Evolutionary conservation across 495 filamentous ascomycete species (phyloP).

Genomic region (Penicillium cataractarum): DNA sequence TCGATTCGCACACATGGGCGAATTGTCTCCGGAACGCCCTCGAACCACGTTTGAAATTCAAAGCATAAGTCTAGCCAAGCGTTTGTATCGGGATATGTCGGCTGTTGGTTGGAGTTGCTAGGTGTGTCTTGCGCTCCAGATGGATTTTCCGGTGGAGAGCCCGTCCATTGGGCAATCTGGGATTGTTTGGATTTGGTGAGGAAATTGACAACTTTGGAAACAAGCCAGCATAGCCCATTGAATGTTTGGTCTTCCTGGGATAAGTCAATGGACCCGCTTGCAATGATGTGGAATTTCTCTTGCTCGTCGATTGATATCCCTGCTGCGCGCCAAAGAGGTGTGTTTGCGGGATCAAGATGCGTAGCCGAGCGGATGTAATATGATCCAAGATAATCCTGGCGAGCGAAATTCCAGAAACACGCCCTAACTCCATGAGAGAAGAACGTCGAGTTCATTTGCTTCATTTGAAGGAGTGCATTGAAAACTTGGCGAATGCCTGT

Average conservation of each 20-base stretch:
- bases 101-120: neutral
- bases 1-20: constrained; percentile 44
- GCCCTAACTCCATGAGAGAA: constrained; percentile 41
- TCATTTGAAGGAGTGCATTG: constrained; percentile 28
- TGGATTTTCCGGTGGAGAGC: constrained; percentile 21
- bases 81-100: constrained; percentile 30
- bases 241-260: constrained; percentile 40
- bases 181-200: constrained; percentile 40
- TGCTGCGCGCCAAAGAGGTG: constrained; percentile 41
- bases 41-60: constrained; percentile 48
- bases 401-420: constrained; percentile 48
- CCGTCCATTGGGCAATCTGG: constrained; percentile 42
- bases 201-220: constrained; percentile 45
- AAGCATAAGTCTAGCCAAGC: constrained; percentile 45
- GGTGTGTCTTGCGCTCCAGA: constrained; percentile 14
- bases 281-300: constrained; percentile 24
- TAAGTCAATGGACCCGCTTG: neutral
- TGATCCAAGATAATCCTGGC: constrained; percentile 44
- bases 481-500: constrained; percentile 36
- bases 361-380: constrained; percentile 42
- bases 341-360: constrained; percentile 35
- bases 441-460: constrained; percentile 4
- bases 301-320: constrained; percentile 39
- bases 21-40: constrained; percentile 46
- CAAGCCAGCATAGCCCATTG: constrained; percentile 42